Evolutionary conservation across 2,329 filamentous ascomycete species (phyloP).

Genomic region (Penicillium sp.): DNA sequence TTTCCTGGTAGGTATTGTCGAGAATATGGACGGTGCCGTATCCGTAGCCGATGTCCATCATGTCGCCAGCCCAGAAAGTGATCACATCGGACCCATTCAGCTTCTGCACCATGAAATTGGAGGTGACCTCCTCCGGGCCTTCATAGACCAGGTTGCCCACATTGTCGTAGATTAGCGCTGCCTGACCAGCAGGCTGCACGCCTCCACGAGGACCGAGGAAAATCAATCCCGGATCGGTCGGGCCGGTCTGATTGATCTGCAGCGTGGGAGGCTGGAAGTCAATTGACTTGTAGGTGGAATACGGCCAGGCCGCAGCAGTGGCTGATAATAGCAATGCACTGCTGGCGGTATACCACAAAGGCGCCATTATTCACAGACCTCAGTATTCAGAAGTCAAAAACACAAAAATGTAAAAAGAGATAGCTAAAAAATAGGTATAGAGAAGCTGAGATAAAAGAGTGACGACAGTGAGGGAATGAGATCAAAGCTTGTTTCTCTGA

Average conservation of each 20-base stretch:
- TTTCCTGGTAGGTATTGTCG: slow-evolving; percentile 36
- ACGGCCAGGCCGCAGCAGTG: slow-evolving; percentile 14
- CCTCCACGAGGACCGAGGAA: slow-evolving; percentile 35
- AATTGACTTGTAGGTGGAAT: slow-evolving; percentile 15
- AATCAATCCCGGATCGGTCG: slow-evolving; percentile 34
- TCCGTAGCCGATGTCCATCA: slow-evolving; percentile 26
- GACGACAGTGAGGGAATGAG: slow-evolving; percentile 2
- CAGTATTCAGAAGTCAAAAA: background rate
- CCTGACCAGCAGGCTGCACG: slow-evolving; percentile 24
- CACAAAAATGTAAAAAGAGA: background rate
- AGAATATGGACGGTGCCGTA: slow-evolving; percentile 35
- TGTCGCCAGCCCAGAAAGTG: slow-evolving; percentile 38
- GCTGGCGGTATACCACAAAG: slow-evolving; percentile 15
- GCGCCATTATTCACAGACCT: slow-evolving; percentile 4
- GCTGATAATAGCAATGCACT: slow-evolving; percentile 14
- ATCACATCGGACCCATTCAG: slow-evolving; percentile 36
- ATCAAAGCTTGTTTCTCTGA: background rate
- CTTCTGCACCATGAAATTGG: slow-evolving; percentile 37
- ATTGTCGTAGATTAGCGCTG: slow-evolving; percentile 39
- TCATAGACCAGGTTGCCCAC: slow-evolving; percentile 38
- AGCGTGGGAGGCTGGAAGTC: slow-evolving; percentile 30
- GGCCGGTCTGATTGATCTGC: slow-evolving; percentile 31
- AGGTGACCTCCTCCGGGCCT: slow-evolving; percentile 32
- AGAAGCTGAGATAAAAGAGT: slow-evolving; percentile 8
- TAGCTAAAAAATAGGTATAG: background rate